These are phyloP conservation scores for Murraya koenigii DNA, from an alignment of 345 rosid genomes.

Conservation along the genomic window DNA sequence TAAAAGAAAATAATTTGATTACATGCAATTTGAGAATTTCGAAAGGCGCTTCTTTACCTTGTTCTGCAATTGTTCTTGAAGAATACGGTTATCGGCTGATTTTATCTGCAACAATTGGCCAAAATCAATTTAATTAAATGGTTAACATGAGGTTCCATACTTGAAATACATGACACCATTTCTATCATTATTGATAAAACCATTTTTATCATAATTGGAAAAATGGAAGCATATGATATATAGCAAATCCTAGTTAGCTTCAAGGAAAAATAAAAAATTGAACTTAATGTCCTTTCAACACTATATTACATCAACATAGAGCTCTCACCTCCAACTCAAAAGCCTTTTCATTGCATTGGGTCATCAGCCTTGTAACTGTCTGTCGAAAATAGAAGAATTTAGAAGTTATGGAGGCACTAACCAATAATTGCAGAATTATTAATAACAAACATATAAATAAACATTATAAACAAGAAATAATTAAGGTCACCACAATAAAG, in stretches of 20 bases:
- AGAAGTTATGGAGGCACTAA: constrained; percentile 13
- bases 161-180: neutral
- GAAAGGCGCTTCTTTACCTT: constrained; percentile 47
- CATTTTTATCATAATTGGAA: neutral
- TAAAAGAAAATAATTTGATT: constrained; percentile 1
- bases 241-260: neutral
- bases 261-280: neutral
- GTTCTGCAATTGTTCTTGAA: constrained; percentile 91
- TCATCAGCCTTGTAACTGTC: constrained; percentile 90
- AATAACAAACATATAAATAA: neutral
- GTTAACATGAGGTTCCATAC: constrained; percentile 5
- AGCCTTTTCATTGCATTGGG: constrained; percentile 89
- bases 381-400: constrained; percentile 35
- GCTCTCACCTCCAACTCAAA: constrained; percentile 91
- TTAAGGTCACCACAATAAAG: constrained; percentile 8
- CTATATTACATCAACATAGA: constrained; percentile 3
- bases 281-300: neutral
- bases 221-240: neutral
- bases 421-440: neutral
- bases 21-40: neutral
- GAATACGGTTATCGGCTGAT: constrained; percentile 95
- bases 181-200: neutral
- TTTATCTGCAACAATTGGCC: constrained; percentile 59
- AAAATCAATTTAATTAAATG: constrained; percentile 25
- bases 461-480: neutral